These are phyloP conservation scores for Ceratocystiopsis minuta DNA, from an alignment of 2,329 filamentous ascomycete species.

Conservation along the genomic window DNA sequence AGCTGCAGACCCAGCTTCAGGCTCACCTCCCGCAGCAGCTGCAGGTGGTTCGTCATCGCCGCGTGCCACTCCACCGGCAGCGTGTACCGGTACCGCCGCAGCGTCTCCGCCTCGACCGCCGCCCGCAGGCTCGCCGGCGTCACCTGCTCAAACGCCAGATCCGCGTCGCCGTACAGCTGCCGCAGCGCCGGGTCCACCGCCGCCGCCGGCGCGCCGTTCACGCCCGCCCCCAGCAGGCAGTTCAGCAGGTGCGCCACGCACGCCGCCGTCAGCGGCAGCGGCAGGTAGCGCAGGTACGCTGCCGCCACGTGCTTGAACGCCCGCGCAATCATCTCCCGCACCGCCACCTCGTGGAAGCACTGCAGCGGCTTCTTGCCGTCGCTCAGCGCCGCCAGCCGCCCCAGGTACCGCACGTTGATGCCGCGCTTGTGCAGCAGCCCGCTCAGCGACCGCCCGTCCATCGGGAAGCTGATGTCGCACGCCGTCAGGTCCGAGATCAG, in stretches of 20 bases:
- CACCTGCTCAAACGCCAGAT: slow-evolving; percentile 63
- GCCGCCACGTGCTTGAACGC: slow-evolving; percentile 86
- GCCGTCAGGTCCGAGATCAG: slow-evolving; percentile 75
- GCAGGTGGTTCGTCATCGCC: slow-evolving; percentile 47
- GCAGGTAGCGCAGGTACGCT: slow-evolving; percentile 60
- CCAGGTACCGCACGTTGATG: slow-evolving; percentile 94
- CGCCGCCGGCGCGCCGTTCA: slow-evolving; percentile 62
- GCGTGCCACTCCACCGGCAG: slow-evolving; percentile 51
- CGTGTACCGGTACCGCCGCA: slow-evolving; percentile 57
- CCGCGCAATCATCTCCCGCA: slow-evolving; percentile 90
- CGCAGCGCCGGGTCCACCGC: slow-evolving; percentile 61
- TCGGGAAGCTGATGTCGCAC: slow-evolving; percentile 89
- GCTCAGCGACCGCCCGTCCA: slow-evolving; percentile 89
- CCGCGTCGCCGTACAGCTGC: slow-evolving; percentile 60
- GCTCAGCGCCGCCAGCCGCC: slow-evolving; percentile 56
- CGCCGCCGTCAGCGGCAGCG: slow-evolving; percentile 60
- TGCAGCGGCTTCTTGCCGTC: slow-evolving; percentile 48
- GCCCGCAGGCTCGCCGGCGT: slow-evolving; percentile 54
- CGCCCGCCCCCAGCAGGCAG: slow-evolving; percentile 62
- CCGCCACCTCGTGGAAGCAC: slow-evolving; percentile 57
- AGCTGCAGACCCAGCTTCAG: slow-evolving; percentile 84
- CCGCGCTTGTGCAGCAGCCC: slow-evolving; percentile 86
- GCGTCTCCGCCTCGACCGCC: slow-evolving; percentile 54
- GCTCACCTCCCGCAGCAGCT: slow-evolving; percentile 75
- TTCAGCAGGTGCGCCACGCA: slow-evolving; percentile 81